phyloP scores from a whole-genome alignment of 2,329 filamentous ascomycete genomes.

The Botrytis tulipae region DNA sequence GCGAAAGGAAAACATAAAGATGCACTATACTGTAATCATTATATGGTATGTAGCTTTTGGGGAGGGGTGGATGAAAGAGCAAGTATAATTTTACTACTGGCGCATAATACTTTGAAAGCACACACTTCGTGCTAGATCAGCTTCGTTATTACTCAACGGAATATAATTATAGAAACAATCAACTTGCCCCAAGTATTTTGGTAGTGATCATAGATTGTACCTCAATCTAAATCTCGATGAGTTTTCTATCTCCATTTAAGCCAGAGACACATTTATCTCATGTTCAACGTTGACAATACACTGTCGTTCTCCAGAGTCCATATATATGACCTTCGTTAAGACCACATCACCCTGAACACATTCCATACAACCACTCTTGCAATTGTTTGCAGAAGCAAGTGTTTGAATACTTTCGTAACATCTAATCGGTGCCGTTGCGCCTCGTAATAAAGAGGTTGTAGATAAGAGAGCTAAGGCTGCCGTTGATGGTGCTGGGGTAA shows the following conservation, averaged over 20 bases:
- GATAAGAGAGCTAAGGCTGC: background rate
- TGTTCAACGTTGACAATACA: background rate
- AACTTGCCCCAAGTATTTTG: background rate
- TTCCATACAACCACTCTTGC: background rate
- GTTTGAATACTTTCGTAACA: background rate
- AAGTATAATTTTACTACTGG: background rate
- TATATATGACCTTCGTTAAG: background rate
- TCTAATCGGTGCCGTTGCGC: background rate
- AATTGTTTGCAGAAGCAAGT: background rate
- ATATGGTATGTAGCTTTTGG: background rate
- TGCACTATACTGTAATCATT: background rate
- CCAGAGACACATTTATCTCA: background rate
- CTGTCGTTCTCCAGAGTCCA: background rate
- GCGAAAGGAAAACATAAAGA: background rate
- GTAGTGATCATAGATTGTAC: background rate
- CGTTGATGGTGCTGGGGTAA: background rate
- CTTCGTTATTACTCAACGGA: background rate
- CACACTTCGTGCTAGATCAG: slow-evolving; percentile 5
- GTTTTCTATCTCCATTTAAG: background rate
- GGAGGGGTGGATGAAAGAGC: background rate
- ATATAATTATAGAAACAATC: background rate
- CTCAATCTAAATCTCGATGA: background rate
- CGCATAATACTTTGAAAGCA: background rate
- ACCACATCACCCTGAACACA: background rate
- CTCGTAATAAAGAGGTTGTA: background rate